Evolutionary conservation across 139 green algal genomes (phyloP).

Genomic region (Haematococcus lacustris): DNA sequence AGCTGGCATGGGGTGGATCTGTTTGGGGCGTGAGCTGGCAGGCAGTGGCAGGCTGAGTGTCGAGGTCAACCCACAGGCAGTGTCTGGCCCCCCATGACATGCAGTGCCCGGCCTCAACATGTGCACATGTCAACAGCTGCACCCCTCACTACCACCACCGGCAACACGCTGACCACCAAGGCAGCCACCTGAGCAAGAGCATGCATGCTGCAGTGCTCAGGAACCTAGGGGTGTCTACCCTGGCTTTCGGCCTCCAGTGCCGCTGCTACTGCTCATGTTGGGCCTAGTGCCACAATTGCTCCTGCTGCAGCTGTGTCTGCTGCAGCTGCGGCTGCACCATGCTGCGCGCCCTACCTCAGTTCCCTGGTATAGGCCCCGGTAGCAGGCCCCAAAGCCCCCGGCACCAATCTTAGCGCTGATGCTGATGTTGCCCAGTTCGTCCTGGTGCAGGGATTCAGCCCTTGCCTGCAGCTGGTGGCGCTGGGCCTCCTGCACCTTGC

Average conservation of each 20-base stretch:
- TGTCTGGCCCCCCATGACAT: too few relatives aligned
- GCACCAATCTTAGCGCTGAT: conserved; percentile 14
- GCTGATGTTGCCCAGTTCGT: conserved; percentile 21
- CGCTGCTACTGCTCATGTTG: neutral
- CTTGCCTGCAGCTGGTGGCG: conserved; percentile 14
- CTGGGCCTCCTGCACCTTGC: conserved; percentile 21
- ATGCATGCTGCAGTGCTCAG: neutral
- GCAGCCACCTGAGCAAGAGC: too few relatives aligned
- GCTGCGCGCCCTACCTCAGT: neutral
- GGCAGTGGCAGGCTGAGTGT: too few relatives aligned
- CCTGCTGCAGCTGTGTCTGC: neutral
- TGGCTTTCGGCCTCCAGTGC: neutral
- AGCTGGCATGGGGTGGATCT: too few relatives aligned
- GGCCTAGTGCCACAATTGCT: neutral
- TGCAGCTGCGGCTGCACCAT: neutral
- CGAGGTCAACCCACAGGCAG: too few relatives aligned
- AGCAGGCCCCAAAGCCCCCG: conserved; percentile 21
- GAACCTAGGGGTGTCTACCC: neutral
- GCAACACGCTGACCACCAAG: too few relatives aligned
- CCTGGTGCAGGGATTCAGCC: neutral
- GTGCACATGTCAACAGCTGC: too few relatives aligned
- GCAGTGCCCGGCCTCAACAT: too few relatives aligned
- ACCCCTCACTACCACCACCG: too few relatives aligned
- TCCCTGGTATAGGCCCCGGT: conserved; percentile 17
- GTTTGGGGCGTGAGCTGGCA: too few relatives aligned